Evolutionary conservation across 306 rosid genomes (phyloP).

Genomic region (Amphicarpaea edgeworthii): DNA sequence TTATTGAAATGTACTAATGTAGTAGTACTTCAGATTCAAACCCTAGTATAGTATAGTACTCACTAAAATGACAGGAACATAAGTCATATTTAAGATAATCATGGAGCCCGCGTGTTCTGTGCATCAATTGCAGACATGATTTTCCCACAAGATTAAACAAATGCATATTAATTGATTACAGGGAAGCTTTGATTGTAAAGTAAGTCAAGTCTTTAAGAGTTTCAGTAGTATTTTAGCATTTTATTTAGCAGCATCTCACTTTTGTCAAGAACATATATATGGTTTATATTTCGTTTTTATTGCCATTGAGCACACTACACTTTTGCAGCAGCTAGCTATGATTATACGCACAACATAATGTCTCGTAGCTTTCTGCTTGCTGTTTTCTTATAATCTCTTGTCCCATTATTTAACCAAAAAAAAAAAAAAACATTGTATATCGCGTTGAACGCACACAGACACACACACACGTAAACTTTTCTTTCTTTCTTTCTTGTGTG

Average conservation of each 20-base stretch:
- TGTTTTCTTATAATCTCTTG: not conserved
- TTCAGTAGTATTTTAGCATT: not conserved
- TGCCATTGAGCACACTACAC: conserved; percentile 1
- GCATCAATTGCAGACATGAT: conserved; percentile 29
- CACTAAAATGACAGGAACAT: conserved; percentile 7
- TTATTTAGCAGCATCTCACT: not conserved
- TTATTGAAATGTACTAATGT: not conserved
- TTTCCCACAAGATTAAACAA: conserved; percentile 6
- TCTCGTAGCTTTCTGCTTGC: not conserved
- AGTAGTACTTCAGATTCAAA: not conserved
- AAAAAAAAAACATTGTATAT: no score
- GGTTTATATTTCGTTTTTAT: conserved; percentile 9
- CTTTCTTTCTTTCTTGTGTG: no score
- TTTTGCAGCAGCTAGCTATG: conserved; percentile 35
- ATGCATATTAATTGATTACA: not conserved
- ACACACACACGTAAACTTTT: no score
- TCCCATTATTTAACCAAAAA: not conserved
- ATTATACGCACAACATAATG: not conserved
- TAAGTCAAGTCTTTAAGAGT: not conserved
- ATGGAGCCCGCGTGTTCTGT: not conserved
- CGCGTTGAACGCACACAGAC: no score
- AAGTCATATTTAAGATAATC: not conserved
- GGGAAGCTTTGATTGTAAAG: conserved; percentile 20
- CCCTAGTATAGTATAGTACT: not conserved
- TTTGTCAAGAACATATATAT: conserved; percentile 16